Percentiles rank a stretch among this genome's conserved stretches.
Conservation (phyloP, 2,329 filamentous ascomycete species). For the Colletotrichum kahawae region DNA sequence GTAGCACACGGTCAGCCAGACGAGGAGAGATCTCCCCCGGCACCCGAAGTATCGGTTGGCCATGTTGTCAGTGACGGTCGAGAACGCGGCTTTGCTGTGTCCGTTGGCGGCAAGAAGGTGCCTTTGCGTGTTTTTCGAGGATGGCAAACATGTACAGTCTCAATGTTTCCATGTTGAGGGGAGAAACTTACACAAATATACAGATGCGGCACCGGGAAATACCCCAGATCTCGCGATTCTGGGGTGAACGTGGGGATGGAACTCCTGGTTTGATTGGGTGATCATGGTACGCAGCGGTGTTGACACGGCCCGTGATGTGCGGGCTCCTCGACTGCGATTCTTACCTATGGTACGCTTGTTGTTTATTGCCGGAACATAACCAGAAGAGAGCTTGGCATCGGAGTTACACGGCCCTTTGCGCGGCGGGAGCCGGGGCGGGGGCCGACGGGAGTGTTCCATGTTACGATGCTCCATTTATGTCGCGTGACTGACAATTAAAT, state of each 20-base stretch:
- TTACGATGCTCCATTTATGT: neutral
- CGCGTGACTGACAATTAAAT: neutral
- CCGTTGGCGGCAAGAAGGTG: fast-evolving
- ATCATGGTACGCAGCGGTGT: neutral
- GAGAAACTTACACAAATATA: neutral
- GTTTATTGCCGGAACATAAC: neutral
- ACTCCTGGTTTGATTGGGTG: neutral
- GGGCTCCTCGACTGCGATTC: neutral
- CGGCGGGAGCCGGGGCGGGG: neutral
- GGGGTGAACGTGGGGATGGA: neutral
- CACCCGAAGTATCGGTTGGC: neutral
- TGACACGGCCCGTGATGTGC: neutral
- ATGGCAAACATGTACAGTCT: neutral
- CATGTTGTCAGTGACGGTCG: neutral
- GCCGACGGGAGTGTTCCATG: neutral
- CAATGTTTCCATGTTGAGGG: neutral
- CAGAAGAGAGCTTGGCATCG: neutral
- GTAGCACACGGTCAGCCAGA: neutral
- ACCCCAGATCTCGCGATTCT: neutral
- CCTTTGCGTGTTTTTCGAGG: neutral
- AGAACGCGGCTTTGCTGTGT: neutral
- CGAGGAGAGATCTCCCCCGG: fast-evolving
- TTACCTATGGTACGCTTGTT: neutral
- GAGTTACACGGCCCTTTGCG: neutral
- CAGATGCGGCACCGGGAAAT: neutral